Conservation (phyloP, 1,284 basidiomycete species). For the Boletus semigastroideus region DNA sequence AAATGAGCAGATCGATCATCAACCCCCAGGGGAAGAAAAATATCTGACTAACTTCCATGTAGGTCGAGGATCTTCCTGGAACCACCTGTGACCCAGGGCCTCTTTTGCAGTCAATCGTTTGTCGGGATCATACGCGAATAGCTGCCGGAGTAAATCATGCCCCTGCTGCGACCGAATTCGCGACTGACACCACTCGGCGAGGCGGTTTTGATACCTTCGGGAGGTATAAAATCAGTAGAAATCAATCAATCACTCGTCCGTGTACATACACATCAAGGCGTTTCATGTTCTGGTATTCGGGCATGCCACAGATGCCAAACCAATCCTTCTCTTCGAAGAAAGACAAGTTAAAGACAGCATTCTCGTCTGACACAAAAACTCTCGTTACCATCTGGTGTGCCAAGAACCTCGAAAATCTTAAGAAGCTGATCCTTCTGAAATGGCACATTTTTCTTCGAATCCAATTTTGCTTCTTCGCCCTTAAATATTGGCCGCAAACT, state of each 20-base stretch:
- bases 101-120: conserved; percentile 81
- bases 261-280: conserved; percentile 69
- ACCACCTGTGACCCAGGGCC: conserved; percentile 82
- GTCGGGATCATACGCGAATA: conserved; percentile 92
- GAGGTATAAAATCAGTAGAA: conserved; percentile 4
- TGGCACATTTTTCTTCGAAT: conserved; percentile 89
- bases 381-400: conserved; percentile 79
- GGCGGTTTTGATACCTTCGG: conserved; percentile 62
- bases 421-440: conserved; percentile 94
- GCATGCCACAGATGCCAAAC: conserved; percentile 86
- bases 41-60: conserved; percentile 61
- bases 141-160: conserved; percentile 79
- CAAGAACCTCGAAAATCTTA: conserved; percentile 94
- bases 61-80: conserved; percentile 73
- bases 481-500: conserved; percentile 97
- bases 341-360: conserved; percentile 1
- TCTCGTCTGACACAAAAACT: background rate
- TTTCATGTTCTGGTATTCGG: conserved; percentile 84
- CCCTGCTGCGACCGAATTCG: conserved; percentile 63
- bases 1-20: background rate
- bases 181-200: conserved; percentile 77
- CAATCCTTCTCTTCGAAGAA: conserved; percentile 68
- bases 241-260: background rate
- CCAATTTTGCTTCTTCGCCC: conserved; percentile 97
- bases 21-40: conserved; percentile 4